A percentile compares a stretch with the other conserved stretches of the same genome.
These are phyloP conservation scores for Cercophora newfieldiana DNA, from an alignment of 495 filamentous ascomycete species.

Conservation along the genomic window DNA sequence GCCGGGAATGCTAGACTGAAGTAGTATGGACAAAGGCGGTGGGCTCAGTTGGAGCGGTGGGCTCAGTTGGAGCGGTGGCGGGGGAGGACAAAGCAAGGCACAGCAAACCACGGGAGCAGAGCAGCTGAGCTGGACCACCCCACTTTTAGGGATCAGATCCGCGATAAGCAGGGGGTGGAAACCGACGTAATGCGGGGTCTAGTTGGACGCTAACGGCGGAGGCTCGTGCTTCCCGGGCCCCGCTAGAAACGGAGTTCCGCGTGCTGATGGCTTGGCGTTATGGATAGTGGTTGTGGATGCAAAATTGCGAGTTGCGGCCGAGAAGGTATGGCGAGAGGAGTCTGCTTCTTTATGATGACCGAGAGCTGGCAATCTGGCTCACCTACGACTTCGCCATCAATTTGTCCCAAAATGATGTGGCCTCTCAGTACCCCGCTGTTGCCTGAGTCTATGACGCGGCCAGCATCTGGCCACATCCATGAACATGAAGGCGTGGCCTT, in stretches of 20 bases:
- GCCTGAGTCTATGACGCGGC: neutral
- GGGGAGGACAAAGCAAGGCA: slow-evolving; percentile 14
- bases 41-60: neutral
- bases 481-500: no score
- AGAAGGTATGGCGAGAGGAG: neutral
- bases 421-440: neutral
- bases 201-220: neutral
- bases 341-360: neutral
- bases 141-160: neutral
- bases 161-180: neutral
- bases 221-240: neutral
- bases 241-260: neutral
- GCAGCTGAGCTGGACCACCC: slow-evolving; percentile 7
- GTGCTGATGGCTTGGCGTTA: neutral
- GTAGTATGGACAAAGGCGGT: neutral
- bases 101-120: slow-evolving; percentile 8
- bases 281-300: neutral
- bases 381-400: neutral
- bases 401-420: neutral
- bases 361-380: neutral
- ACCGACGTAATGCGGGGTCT: neutral
- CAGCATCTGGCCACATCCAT: neutral
- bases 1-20: neutral
- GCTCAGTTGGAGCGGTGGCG: neutral
- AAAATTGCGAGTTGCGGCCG: neutral